A percentile compares a stretch with the other conserved stretches of the same genome.
Evolutionary conservation across 176 grass and related monocot genomes (phyloP).

Genomic region (Chloris gayana): DNA sequence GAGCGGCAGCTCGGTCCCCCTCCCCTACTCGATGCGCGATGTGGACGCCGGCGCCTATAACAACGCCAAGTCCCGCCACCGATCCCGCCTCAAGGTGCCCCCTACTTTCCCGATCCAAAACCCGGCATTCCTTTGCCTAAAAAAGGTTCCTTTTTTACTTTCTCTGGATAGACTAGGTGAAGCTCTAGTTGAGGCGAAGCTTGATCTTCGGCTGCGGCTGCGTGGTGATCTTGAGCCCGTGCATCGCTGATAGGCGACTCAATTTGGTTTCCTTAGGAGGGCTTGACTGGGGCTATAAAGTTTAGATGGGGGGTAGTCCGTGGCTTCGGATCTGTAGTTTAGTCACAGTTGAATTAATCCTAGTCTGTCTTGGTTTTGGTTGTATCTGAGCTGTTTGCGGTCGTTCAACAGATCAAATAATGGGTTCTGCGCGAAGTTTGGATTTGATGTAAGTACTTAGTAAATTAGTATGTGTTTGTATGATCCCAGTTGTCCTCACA

Average conservation of each 20-base stretch:
- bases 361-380: background rate
- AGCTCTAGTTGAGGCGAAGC: background rate
- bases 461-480: background rate
- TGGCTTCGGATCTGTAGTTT: conserved; percentile 33
- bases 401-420: background rate
- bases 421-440: background rate
- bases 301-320: background rate
- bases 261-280: conserved; percentile 9
- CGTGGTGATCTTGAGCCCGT: conserved; percentile 14
- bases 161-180: background rate
- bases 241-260: background rate
- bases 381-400: conserved; percentile 11
- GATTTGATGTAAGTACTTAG: background rate
- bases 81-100: conserved; percentile 79
- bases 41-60: conserved; percentile 62
- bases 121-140: background rate
- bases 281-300: background rate
- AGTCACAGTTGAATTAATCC: background rate
- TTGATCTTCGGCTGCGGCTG: background rate
- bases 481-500: background rate
- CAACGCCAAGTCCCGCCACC: conserved; percentile 97
- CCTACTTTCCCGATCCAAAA: background rate
- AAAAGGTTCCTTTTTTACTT: background rate
- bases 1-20: conserved; percentile 39
- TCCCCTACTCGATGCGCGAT: conserved; percentile 82